Percentiles rank a stretch among this genome's conserved stretches.
These are phyloP conservation scores for Colletotrichum spinosum DNA, from an alignment of 2,329 filamentous ascomycete species.

Conservation along the genomic window DNA sequence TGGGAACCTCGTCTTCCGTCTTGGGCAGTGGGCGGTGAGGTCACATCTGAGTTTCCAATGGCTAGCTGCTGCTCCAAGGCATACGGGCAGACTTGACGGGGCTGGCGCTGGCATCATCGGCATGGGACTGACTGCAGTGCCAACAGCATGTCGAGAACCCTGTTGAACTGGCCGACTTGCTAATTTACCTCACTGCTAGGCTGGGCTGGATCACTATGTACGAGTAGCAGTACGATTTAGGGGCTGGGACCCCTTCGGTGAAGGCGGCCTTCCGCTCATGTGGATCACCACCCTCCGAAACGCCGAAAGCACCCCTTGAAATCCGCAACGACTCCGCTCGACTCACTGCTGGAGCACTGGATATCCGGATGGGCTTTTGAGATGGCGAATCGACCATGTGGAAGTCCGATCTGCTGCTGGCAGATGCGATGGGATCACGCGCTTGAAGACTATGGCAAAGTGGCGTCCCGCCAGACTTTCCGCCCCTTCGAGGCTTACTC, in stretches of 20 bases:
- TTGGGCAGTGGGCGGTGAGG: conserved; percentile 7
- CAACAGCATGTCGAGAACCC: background rate
- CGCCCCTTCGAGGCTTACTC: conserved; percentile 1
- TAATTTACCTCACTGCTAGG: background rate
- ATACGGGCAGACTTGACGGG: background rate
- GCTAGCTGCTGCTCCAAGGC: conserved; percentile 4
- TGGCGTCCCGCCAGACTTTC: background rate
- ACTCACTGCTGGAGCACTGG: conserved; percentile 1
- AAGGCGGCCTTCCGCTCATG: conserved; percentile 27
- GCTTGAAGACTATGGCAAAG: conserved; percentile 2
- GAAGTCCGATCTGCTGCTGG: conserved; percentile 16
- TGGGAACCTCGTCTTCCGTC: conserved; percentile 12
- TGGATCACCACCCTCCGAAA: conserved; percentile 18
- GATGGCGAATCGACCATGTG: conserved; percentile 12
- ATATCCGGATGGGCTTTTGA: background rate
- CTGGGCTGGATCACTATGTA: background rate
- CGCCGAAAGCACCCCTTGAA: conserved; percentile 14
- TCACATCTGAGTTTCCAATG: conserved; percentile 19
- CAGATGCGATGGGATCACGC: conserved; percentile 11
- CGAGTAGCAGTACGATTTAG: too few relatives aligned
- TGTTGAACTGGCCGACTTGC: background rate
- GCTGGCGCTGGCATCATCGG: too few relatives aligned
- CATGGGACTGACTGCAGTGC: too few relatives aligned
- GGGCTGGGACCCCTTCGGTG: conserved; percentile 13
- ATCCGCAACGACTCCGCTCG: conserved; percentile 24